Percentiles rank a stretch among this genome's conserved stretches.
Evolutionary conservation across 1,284 basidiomycete genomes (phyloP).

Genomic region (Papiliotrema nemorosa): DNA sequence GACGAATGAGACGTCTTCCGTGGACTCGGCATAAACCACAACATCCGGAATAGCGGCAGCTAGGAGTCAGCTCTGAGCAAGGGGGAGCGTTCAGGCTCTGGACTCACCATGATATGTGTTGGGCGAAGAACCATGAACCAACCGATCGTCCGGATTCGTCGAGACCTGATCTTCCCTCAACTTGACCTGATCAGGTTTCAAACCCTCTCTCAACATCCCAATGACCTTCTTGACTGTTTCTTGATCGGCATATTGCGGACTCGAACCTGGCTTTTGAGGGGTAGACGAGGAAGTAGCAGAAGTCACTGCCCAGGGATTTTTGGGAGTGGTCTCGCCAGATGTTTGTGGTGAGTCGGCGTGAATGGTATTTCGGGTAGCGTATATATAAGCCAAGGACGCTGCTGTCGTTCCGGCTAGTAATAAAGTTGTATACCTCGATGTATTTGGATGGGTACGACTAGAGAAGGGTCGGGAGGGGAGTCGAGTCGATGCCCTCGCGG

Average conservation of each 20-base stretch:
- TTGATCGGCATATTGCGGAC: conserved; percentile 11
- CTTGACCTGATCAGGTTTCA: conserved; percentile 14
- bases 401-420: too few relatives aligned
- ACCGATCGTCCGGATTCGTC: conserved; percentile 16
- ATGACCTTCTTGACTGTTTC: conserved; percentile 11
- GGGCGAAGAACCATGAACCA: conserved; percentile 18
- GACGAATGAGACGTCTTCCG: conserved; percentile 35
- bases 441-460: too few relatives aligned
- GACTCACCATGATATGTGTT: conserved; percentile 25
- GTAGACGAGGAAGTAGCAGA: too few relatives aligned
- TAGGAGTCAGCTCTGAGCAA: conserved; percentile 1
- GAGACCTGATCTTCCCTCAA: conserved; percentile 16
- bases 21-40: conserved; percentile 27
- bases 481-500: too few relatives aligned
- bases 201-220: conserved; percentile 7
- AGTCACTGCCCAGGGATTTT: too few relatives aligned
- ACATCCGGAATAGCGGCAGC: conserved; percentile 23
- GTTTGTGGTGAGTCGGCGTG: too few relatives aligned
- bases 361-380: too few relatives aligned
- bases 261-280: too few relatives aligned
- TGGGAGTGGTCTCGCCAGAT: too few relatives aligned
- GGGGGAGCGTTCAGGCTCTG: not conserved
- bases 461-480: too few relatives aligned
- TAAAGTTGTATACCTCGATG: too few relatives aligned
- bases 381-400: too few relatives aligned